Evolutionary conservation across 805 yeast genomes (phyloP), one percentile per base, ranked within the genome.

Genomic region (Saccharomycopsis fermentans): DNA sequence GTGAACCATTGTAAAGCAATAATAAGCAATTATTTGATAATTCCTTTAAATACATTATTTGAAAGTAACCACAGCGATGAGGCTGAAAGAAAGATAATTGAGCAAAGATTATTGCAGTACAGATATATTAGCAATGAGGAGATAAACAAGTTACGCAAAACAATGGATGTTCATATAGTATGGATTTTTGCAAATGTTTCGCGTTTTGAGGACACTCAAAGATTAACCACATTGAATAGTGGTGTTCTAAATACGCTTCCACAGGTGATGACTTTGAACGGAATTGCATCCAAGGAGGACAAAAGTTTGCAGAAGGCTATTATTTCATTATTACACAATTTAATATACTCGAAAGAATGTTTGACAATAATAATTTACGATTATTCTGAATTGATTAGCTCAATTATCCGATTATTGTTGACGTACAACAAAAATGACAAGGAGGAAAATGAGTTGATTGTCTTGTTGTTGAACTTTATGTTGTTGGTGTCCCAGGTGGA

Each of bases 161-260:
- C 47, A n/a, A 54, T 58, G 34, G 57, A 58, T n/a, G 40, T 58
- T 16, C 39, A 58, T 47, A 58, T 61, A 54, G 27, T 61, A 9
- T 61, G 63, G 63, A 56, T 55, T 5, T 58, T 61, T 52, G 51
- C 59, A 9, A 61, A 61, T 24, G 40, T 61, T 26, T 54, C 59
- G 6, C 21, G 62, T 29, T 58, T 55, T 39, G 59, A 61, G 34
- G 63, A 58, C 17, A 26, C 40, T 14, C 59, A 51, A 32, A 32
- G 56, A 32, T 27, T 56, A 39, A 55, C 48, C 3, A 55, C 56
- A 4, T n/a, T 61, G 14, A 48, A 58, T 12, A 56, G 59, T 24
- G 58, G 59, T 2, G 56, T 61, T 12, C 32, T 58, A n/a, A 39
- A 34, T 8, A 34, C 54, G 11, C 40, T 58, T 14, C 61, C 59